Percentiles rank a stretch among this genome's conserved stretches.
Evolutionary conservation across 1,284 basidiomycete species (phyloP).

Genomic region (Ustilago cynodontis): DNA sequence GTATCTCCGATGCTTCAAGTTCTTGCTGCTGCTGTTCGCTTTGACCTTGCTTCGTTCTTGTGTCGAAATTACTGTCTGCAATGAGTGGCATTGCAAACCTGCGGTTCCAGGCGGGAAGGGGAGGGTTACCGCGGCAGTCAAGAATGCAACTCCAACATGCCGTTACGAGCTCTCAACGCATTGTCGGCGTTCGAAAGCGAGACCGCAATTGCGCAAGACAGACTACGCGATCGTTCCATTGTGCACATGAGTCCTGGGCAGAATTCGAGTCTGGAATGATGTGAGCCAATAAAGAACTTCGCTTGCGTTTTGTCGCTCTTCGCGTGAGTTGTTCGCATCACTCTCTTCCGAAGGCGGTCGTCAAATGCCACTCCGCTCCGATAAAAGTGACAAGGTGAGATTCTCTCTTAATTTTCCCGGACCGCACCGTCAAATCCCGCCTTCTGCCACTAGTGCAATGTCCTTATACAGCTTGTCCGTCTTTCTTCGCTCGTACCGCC

Average conservation of each 20-base stretch:
- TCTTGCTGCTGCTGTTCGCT: not conserved
- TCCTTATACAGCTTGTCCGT: not conserved
- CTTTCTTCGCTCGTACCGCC: no score
- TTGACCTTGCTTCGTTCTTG: no score
- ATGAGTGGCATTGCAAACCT: not conserved
- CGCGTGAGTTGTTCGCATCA: conserved; percentile 43
- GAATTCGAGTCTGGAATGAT: not conserved
- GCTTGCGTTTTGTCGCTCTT: conserved; percentile 13
- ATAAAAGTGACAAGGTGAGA: not conserved
- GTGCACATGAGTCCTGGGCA: not conserved
- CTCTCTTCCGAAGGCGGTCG: conserved; percentile 21
- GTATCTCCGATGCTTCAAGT: conserved; percentile 7
- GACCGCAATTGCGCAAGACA: not conserved
- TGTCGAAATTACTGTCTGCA: not conserved
- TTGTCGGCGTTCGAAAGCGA: conserved; percentile 14
- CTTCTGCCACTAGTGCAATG: not conserved
- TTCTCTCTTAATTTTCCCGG: conserved; percentile 2
- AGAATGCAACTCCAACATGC: not conserved
- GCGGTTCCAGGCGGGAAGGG: not conserved
- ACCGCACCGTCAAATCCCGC: conserved; percentile 30
- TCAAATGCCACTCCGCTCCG: conserved; percentile 20
- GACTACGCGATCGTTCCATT: not conserved
- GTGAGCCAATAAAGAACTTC: conserved; percentile 20
- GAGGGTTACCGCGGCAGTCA: not conserved
- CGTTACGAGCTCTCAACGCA: not conserved